These are phyloP conservation scores for Phyllosticta citrichinensis DNA, from an alignment of 2,329 filamentous ascomycete species.

Conservation along the genomic window DNA sequence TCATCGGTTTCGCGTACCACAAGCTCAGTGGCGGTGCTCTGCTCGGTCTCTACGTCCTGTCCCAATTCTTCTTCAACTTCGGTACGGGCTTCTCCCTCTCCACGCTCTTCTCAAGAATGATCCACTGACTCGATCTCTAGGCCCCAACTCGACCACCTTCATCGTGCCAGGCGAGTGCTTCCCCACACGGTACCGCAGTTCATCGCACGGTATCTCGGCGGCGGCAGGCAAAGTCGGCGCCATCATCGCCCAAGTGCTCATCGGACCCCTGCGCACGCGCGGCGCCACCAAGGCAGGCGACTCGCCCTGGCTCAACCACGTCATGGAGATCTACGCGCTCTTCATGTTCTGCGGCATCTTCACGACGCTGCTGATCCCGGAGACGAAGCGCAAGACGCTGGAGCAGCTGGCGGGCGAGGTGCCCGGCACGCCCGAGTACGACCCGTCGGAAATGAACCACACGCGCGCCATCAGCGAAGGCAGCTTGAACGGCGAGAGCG, in stretches of 20 bases:
- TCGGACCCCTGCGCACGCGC: conserved; percentile 42
- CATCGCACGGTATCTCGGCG: conserved; percentile 40
- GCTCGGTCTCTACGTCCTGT: conserved; percentile 37
- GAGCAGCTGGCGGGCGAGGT: conserved; percentile 61
- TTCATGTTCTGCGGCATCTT: conserved; percentile 69
- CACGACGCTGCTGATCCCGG: conserved; percentile 62
- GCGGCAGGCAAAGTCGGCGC: conserved; percentile 40
- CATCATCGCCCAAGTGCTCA: conserved; percentile 40
- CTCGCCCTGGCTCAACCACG: conserved; percentile 58
- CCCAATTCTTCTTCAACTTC: conserved; percentile 46
- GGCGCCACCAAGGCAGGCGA: conserved; percentile 42
- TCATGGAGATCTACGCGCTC: conserved; percentile 68
- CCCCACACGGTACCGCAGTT: conserved; percentile 39
- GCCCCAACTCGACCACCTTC: conserved; percentile 42
- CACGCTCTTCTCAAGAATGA: conserved; percentile 12
- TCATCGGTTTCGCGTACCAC: conserved; percentile 41
- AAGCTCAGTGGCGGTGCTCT: conserved; percentile 32
- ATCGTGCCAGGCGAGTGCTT: conserved; percentile 44
- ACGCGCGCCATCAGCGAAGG: neutral
- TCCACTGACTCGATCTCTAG: neutral
- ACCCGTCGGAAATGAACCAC: conserved; percentile 15
- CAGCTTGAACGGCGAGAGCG: neutral
- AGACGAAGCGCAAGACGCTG: conserved; percentile 64
- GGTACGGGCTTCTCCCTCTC: conserved; percentile 20
- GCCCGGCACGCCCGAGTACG: conserved; percentile 44